Conservation (phyloP, 352 stramenopile genomes). For the Phytophthora pluvialis region DNA sequence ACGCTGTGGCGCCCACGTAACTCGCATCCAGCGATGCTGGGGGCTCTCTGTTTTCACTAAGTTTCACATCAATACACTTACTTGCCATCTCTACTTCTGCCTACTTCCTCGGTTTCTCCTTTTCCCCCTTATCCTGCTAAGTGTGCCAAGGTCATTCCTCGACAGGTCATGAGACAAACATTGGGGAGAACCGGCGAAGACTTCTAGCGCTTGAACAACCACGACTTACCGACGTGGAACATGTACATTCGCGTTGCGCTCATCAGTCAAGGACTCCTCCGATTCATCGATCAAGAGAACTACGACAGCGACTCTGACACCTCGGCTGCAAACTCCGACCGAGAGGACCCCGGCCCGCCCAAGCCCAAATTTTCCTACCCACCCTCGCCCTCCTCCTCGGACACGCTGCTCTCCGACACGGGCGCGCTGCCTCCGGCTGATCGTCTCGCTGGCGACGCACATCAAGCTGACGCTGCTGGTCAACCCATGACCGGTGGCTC, state of each 20-base stretch:
- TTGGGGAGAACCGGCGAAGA: constrained; percentile 10
- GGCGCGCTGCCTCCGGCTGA: not conserved
- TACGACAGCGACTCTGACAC: constrained; percentile 2
- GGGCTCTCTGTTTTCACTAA: too few species aligned
- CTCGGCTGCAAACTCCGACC: not conserved
- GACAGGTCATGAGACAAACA: constrained; percentile 5
- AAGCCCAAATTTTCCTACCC: too few species aligned
- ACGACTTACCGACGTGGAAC: constrained; percentile 17
- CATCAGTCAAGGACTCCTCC: constrained; percentile 8
- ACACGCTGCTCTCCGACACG: not conserved
- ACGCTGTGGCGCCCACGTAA: too few species aligned
- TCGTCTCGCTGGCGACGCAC: too few species aligned
- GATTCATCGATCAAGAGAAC: constrained; percentile 16
- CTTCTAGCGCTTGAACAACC: constrained; percentile 4
- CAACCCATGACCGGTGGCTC: too few species aligned
- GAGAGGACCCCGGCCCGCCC: not conserved
- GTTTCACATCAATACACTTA: too few species aligned
- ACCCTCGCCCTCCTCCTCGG: not conserved
- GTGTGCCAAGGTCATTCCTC: too few species aligned
- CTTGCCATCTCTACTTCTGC: too few species aligned
- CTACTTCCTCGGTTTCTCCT: too few species aligned
- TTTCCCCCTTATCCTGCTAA: too few species aligned
- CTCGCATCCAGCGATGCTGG: too few species aligned
- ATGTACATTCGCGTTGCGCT: not conserved
- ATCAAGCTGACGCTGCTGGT: not conserved